phyloP scores from a whole-genome alignment of 495 filamentous ascomycete species.

The Xeromyces bisporus region DNA sequence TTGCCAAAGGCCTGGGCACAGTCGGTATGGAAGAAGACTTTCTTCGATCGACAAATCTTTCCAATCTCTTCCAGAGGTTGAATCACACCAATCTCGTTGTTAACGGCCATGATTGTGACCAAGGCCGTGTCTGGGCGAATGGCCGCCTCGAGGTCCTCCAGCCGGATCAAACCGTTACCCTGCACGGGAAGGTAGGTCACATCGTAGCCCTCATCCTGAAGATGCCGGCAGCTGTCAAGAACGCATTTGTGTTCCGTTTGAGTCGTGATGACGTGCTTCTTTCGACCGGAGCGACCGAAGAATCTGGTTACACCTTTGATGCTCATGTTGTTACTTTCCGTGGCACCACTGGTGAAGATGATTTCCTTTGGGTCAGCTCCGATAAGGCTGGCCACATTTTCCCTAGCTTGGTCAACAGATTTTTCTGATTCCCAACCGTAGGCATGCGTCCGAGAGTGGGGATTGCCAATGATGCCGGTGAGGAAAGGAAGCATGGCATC shows the following conservation, averaged over 20 bases:
- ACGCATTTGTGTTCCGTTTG: constrained; percentile 99
- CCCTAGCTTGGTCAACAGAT: constrained; percentile 71
- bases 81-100: constrained; percentile 98
- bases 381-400: constrained; percentile 69
- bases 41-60: constrained; percentile 73
- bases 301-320: constrained; percentile 95
- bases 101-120: constrained; percentile 96
- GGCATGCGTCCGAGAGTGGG: constrained; percentile 91
- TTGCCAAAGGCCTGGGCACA: constrained; percentile 93
- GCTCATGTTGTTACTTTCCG: constrained; percentile 99
- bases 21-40: constrained; percentile 98
- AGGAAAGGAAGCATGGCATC: constrained; percentile 94
- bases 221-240: constrained; percentile 85
- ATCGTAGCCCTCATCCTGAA: constrained; percentile 92
- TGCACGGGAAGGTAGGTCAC: constrained; percentile 90
- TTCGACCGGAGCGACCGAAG: constrained; percentile 82
- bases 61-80: constrained; percentile 91
- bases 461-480: constrained; percentile 89
- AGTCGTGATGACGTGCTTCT: constrained; percentile 92
- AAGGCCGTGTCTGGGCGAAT: constrained; percentile 82
- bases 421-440: constrained; percentile 98
- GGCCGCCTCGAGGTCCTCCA: constrained; percentile 75
- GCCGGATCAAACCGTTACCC: constrained; percentile 62
- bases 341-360: constrained; percentile 94
- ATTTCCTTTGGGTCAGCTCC: constrained; percentile 96